Base-by-base conservation (phyloP, 106 monocot species). In the Dendrobium chrysotoxum region DNA sequence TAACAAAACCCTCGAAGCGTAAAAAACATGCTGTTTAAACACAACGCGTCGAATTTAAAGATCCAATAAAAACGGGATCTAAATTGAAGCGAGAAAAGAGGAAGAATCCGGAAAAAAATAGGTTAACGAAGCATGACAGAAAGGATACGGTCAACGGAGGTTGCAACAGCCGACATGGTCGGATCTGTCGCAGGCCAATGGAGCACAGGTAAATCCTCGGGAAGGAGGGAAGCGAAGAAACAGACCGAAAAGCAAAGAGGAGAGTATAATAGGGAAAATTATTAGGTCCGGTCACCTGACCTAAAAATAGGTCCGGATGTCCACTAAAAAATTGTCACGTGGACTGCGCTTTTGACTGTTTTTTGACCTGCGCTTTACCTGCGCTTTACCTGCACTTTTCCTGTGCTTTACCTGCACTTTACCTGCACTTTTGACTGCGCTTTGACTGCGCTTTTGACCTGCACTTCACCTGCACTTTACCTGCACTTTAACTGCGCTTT, bases 91-190 rank as follows among this genome's bases (percentile, higher is more conserved):
- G 25, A 70, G n/a, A 70, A 35, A 70, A 70, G 23, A 30, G 70
- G 35, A 70, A 35, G 23, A 23, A 65, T 26, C 4, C 12, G 25
- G 7, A 4, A 35, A 30, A 30, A 38, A 31, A 18, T 16, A 5
- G 21, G 47, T 38, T 0, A 35, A 72, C 25, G 47, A 44, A 58
- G 40, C 41, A 25, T 15, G 38, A 26, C 21, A 77, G 31, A 76
- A 84, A 88, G 82, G 85, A 85, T 92, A 92, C 92, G 80, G 28
- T 92, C 92, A 75, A 83, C 85, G 3, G 89, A 72, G 26, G 86
- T 68, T 30, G 89, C 75, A 55, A 84, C 92, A 35, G 89, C 53
- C 55, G 92, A 87, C 92, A 92, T 92, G 85, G 66, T 53, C 16
- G 4, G 75, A 31, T 28, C 28, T 46, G 3, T 6, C 13, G 17